Percentiles rank a stretch among this genome's conserved stretches.
Conservation (phyloP, 768 basidiomycete genomes). For the Nidularia sp. region DNA sequence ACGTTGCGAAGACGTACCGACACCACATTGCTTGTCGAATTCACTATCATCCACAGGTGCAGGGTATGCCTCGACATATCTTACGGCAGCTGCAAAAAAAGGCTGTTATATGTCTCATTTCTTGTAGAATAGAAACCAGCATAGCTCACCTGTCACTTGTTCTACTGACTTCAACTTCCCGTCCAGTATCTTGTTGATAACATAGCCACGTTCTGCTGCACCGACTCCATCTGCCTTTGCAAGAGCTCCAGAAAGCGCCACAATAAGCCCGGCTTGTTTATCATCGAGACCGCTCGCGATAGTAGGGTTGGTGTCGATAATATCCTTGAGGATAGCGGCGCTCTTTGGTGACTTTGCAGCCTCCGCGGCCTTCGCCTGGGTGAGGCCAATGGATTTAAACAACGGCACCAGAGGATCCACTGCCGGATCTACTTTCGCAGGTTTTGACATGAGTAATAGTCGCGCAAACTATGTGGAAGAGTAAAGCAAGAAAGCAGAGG, state of each 20-base stretch:
- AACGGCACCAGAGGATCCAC: constrained; percentile 34
- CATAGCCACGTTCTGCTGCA: constrained; percentile 52
- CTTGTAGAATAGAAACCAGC: constrained; percentile 16
- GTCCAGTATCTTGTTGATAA: constrained; percentile 66
- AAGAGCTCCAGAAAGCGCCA: constrained; percentile 59
- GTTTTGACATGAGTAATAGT: constrained; percentile 19
- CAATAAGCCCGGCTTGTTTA: constrained; percentile 70
- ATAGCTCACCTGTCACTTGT: constrained; percentile 71
- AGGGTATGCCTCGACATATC: constrained; percentile 62
- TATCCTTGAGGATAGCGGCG: constrained; percentile 61
- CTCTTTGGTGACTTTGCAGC: constrained; percentile 79
- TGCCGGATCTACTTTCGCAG: constrained; percentile 17
- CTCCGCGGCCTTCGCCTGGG: constrained; percentile 75
- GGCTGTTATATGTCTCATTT: constrained; percentile 2
- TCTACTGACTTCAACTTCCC: constrained; percentile 75
- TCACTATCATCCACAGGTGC: constrained; percentile 60
- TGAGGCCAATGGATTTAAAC: constrained; percentile 77
- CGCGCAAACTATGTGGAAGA: not conserved
- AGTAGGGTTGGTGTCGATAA: constrained; percentile 57
- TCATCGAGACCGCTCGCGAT: constrained; percentile 58
- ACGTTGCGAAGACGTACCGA: constrained; percentile 55
- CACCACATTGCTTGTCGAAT: constrained; percentile 80
- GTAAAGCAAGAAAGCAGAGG: not conserved
- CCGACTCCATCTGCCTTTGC: constrained; percentile 50
- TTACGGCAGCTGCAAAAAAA: constrained; percentile 57